These are phyloP conservation scores for Pisolithus sp. DNA, from an alignment of 768 basidiomycete species.

Conservation along the genomic window DNA sequence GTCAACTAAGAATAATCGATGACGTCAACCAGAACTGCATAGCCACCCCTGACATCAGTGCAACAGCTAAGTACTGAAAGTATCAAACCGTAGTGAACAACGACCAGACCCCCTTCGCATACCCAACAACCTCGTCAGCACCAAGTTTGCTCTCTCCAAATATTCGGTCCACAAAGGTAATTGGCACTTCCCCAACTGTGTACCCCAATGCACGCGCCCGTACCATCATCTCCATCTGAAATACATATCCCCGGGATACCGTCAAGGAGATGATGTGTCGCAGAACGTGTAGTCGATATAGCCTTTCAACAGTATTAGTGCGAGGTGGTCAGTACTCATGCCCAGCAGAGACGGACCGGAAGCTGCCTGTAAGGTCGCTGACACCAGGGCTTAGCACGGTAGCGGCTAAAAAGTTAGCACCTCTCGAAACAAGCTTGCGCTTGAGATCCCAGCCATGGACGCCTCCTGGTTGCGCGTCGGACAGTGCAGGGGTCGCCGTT, in stretches of 20 bases:
- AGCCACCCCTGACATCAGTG: background rate
- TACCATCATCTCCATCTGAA: conserved; percentile 99
- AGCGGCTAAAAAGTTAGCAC: conserved; percentile 87
- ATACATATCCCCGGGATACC: conserved; percentile 86
- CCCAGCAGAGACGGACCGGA: conserved; percentile 49
- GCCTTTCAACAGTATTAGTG: conserved; percentile 29
- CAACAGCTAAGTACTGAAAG: too few species aligned
- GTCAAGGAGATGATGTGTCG: conserved; percentile 80
- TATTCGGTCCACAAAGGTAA: conserved; percentile 91
- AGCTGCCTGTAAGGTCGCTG: conserved; percentile 87
- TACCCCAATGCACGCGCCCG: conserved; percentile 80
- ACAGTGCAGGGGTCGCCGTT: conserved; percentile 47
- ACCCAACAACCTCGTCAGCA: conserved; percentile 81
- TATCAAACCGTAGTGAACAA: conserved; percentile 66
- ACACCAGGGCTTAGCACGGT: conserved; percentile 81
- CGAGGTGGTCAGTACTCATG: background rate
- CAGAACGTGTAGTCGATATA: conserved; percentile 73
- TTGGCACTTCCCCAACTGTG: conserved; percentile 84
- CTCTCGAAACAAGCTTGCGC: conserved; percentile 80
- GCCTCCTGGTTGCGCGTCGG: conserved; percentile 67
- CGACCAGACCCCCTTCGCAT: conserved; percentile 78
- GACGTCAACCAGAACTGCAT: conserved; percentile 5
- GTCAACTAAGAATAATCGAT: background rate
- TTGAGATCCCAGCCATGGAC: conserved; percentile 92
- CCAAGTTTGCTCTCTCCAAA: conserved; percentile 92